Evolutionary conservation across 768 basidiomycete genomes (phyloP), one percentile per base, ranked within the genome.

Genomic region (Xerocomus spinulosus): DNA sequence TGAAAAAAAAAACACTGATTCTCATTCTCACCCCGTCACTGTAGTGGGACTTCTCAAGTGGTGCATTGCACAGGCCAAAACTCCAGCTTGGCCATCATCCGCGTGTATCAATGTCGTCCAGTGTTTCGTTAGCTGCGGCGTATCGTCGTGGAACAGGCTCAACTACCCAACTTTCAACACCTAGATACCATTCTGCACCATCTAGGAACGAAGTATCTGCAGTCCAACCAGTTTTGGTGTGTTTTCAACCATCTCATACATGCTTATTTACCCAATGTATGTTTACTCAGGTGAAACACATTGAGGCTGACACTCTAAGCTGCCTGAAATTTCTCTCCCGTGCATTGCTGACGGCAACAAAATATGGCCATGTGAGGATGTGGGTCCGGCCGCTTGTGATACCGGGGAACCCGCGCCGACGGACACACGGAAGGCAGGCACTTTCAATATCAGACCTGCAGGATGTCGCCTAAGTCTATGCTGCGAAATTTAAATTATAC

Each of bases 21-120:
- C 33, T 38, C n/a, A 54, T 53, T n/a, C 33, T 38, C n/a, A 54
- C 10, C 14, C 26, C 18, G 28, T 23, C 29, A 17, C 41, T 25
- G 29, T 54, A 92, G 90, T 97, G 93, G 93, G 93, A 94, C 65
- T 96, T 95, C 62, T 92, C 87, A 4, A 88, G 87, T 54, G 89
- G 92, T 23, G 83, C 84, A 5, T 70, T 96, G n/a, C 93, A 95
- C 61, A 76, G 92, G 49, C 92, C 92, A 21, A 89, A 93, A 64
- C 71, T 82, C 37, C 82, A 82, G 57, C 79, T 77, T 58, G 71
- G 79, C 15, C 82, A 86, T 51, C 80, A 87, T 48, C 83, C 85
- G 45, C 82, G 88, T 30, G 71, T 84, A 61, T 87, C 89, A 12
- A 78, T 87, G 72, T 81, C 87, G 10, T 91, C 91, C 12, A 83